Base-by-base conservation (phyloP, 1,284 basidiomycete genomes). In the Trichosporon asahii region DNA sequence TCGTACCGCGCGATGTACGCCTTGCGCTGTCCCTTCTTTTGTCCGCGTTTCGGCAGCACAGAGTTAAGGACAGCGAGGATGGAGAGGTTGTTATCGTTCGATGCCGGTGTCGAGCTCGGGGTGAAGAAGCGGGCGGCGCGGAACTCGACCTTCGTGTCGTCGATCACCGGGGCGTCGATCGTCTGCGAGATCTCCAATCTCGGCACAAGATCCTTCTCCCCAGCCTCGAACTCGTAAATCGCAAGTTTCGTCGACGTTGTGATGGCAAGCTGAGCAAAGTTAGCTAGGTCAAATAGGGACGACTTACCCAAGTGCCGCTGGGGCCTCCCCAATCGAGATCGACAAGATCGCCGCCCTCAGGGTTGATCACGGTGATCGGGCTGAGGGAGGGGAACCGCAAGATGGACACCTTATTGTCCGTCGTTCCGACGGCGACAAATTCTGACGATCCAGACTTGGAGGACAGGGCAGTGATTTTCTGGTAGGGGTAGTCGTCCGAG, bases 401-500 rank as follows among this genome's bases (percentile, higher is more conserved):
- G 1, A 95, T 75, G 11, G 89, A 85, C 11, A 95, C 83, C 29
- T 71, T 73, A 68, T 82, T 76, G 67, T 83, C 80, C 15, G 83
- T 84, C 12, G 79, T 81, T 4, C 82, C 82, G 1, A 82, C 72
- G 1, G 81, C 83, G 7, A 84, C 68, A 23, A 78, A 75, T 0
- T 71, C 68, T 3, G 65, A 63, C 5, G 57, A 66, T 8, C 67
- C 69, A 6, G 67, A 37, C 9, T 27, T 76, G 12, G 80, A 61
- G 29, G 57, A 78, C 15, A 83, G 70, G 14, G 77, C 71, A 0
- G 83, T 83, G 66, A 81, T 69, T 80, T 84, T 84, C 83, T 84
- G 94, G 76, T 90, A 96, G 80, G 95, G 94, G 76, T 90, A 96
- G 76, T 94, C 91, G 64, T 93, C 91, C 4, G 85, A 79, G 76